phyloP scores from a whole-genome alignment of 805 yeast species.

The Nakazawaea ernobii region DNA sequence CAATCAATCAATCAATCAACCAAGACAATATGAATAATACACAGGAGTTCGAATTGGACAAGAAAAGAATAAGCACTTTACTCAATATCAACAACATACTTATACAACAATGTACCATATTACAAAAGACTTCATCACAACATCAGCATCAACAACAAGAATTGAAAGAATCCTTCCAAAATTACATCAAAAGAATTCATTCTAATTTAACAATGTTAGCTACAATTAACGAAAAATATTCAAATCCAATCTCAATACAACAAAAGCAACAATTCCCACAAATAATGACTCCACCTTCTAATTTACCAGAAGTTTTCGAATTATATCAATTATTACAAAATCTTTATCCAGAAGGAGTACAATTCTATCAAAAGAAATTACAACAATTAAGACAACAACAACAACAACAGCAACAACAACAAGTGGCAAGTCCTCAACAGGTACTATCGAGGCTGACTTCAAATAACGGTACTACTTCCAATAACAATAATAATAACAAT shows the following conservation, averaged over 20 bases:
- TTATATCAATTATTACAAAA: constrained; percentile 42
- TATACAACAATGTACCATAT: constrained; percentile 23
- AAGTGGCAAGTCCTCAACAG: constrained; percentile 24
- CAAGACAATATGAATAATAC: background rate
- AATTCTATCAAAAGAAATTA: constrained; percentile 27
- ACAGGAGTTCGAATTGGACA: constrained; percentile 20
- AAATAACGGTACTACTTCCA: background rate
- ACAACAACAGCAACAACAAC: constrained; percentile 13
- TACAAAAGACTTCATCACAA: constrained; percentile 21
- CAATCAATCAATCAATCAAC: background rate
- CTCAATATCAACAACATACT: constrained; percentile 29
- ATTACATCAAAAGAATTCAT: constrained; percentile 30
- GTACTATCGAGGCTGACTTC: constrained; percentile 22
- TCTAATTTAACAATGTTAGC: constrained; percentile 30
- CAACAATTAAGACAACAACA: constrained; percentile 21
- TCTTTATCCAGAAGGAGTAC: constrained; percentile 50
- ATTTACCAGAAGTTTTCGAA: constrained; percentile 45
- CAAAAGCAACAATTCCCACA: constrained; percentile 35
- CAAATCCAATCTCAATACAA: constrained; percentile 19
- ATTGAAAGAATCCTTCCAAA: constrained; percentile 24
- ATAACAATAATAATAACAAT: background rate
- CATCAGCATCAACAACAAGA: constrained; percentile 14
- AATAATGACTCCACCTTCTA: constrained; percentile 48
- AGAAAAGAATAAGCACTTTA: constrained; percentile 27
- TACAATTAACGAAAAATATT: constrained; percentile 29